Percentiles rank a stretch among this genome's conserved stretches.
Conservation (phyloP, 345 rosid species). For the Euphorbia peplus region DNA sequence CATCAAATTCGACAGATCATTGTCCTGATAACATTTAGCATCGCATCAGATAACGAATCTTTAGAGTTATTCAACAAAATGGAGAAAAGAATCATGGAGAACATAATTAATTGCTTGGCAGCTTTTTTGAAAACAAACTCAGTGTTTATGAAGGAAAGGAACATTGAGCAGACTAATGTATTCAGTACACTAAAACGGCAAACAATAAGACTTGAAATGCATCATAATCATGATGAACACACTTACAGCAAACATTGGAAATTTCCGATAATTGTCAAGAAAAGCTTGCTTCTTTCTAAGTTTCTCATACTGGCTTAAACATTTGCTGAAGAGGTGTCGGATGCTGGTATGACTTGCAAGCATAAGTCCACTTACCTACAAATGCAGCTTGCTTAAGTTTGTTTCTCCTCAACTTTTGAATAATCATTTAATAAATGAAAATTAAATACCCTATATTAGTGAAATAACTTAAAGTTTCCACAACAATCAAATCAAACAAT, state of each 20-base stretch:
- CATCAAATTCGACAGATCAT: conserved; percentile 99
- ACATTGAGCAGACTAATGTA: not conserved
- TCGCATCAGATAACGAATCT: conserved; percentile 11
- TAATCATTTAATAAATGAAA: too few relatives aligned
- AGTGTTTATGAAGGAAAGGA: not conserved
- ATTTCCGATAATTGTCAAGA: conserved; percentile 93
- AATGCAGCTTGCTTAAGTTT: conserved; percentile 15
- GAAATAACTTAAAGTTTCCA: not conserved
- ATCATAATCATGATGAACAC: conserved; percentile 3
- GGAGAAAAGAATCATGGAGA: not conserved
- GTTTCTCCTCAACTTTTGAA: too few relatives aligned
- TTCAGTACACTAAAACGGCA: not conserved
- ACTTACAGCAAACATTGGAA: conserved; percentile 99
- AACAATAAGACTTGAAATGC: conserved; percentile 7
- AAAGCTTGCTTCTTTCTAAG: conserved; percentile 93
- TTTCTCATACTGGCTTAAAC: conserved; percentile 87
- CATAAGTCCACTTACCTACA: conserved; percentile 97
- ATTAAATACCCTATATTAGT: too few relatives aligned
- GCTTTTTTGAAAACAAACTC: not conserved
- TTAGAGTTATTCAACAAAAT: too few relatives aligned
- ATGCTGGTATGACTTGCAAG: conserved; percentile 97
- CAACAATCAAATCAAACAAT: not conserved
- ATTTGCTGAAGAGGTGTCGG: conserved; percentile 95
- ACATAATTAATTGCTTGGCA: not conserved
- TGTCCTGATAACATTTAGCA: conserved; percentile 55